Evolutionary conservation across 2,329 filamentous ascomycete genomes (phyloP), one percentile per base, ranked within the genome.

Genomic region (Truncatella angustata): DNA sequence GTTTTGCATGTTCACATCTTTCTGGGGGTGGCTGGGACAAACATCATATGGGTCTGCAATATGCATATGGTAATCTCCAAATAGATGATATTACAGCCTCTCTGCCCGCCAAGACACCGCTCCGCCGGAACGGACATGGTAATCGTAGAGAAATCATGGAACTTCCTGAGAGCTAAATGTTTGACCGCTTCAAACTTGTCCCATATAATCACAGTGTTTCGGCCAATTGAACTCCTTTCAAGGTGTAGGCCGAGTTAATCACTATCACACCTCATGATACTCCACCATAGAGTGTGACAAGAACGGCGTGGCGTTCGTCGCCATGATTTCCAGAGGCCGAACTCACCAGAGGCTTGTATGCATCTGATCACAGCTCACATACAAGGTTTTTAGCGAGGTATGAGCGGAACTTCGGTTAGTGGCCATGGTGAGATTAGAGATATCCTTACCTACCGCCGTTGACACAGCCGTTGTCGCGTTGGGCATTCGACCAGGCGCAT

Each of bases 11-110:
- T 11, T 10, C 9, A 18, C 35, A n/a, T 35, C 32, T 35, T 12
- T 42, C 16, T 44, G 40, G 40, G 40, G 40, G 40, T 44, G 40
- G 40, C 40, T 44, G 40, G 40, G 40, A n/a, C 40, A 44, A 11
- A n/a, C 21, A 30, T 26, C 14, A 32, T 9, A 32, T 32, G 2
- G 7, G 28, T 32, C 28, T 32, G 28, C 28, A 32, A 32, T 32
- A 32, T 44, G 40, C 40, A 23, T 10, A 24, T 14, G 24, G 40
- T 23, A 21, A n/a, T 44, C 40, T 30, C 40, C 40, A 44, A 24
- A 44, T 14, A 26, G 28, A n/a, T n/a, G 40, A 44, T 16, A 14
- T 5, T 23, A 44, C 40, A 44, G 40, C 24, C 40, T 24, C 21
- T 21, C 12, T 40, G 37, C 37, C 18, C 10, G 16, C n/a, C 21